A percentile compares a stretch with the other conserved stretches of the same genome.
Evolutionary conservation across 495 filamentous ascomycete genomes (phyloP).

Genomic region (Podospora australis): DNA sequence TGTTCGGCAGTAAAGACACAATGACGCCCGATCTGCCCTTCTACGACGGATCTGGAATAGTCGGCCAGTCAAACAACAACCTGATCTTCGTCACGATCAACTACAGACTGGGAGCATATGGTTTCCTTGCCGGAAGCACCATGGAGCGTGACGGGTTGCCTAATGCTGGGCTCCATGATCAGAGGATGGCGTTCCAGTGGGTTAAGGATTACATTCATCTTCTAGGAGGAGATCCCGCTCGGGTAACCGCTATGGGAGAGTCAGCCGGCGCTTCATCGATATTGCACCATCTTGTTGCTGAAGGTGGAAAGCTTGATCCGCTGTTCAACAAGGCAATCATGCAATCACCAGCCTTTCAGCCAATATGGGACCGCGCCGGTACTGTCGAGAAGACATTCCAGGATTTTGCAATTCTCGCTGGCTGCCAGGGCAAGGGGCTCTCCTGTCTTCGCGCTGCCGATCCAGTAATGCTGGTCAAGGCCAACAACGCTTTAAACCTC

Average conservation of each 20-base stretch:
- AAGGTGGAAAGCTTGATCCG: constrained; percentile 44
- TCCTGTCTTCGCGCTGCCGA: constrained; percentile 37
- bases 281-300: constrained; percentile 59
- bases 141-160: constrained; percentile 1
- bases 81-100: constrained; percentile 29
- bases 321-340: constrained; percentile 41
- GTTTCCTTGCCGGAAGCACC: constrained; percentile 14
- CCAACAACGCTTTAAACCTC: constrained; percentile 34
- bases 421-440: constrained; percentile 39
- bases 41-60: not conserved
- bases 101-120: constrained; percentile 24
- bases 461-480: constrained; percentile 28
- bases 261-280: constrained; percentile 60
- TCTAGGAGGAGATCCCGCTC: constrained; percentile 57
- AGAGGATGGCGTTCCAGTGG: constrained; percentile 24
- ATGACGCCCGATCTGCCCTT: not conserved
- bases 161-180: constrained; percentile 29
- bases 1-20: constrained; percentile 21
- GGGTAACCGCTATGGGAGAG: constrained; percentile 64
- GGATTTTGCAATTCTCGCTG: constrained; percentile 39
- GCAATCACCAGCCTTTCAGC: constrained; percentile 44
- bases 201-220: constrained; percentile 41
- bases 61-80: constrained; percentile 13
- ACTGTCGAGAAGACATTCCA: constrained; percentile 33
- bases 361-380: constrained; percentile 35